Base-by-base conservation (phyloP, 1,284 basidiomycete species). In the Sanghuangporus sanghuang region DNA sequence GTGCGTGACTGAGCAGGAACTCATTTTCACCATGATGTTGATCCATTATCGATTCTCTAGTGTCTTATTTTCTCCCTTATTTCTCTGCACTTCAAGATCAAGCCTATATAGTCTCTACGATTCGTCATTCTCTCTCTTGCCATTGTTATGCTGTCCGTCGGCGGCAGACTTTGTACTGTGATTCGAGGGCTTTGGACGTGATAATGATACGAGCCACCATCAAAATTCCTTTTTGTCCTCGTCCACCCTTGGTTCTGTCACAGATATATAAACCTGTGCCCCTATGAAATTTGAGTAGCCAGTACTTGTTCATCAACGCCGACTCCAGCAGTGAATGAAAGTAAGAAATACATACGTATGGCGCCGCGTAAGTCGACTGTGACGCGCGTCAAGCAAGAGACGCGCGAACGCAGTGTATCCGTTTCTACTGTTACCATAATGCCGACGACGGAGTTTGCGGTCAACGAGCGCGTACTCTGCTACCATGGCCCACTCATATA, bases 31-130 rank as follows among this genome's bases (percentile, higher is more conserved):
- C 18, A 14, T 54, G 11, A n/a, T n/a, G 35, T 36, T 38, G 53
- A n/a, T 16, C 3, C 52, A n/a, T 50, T 6, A 36, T 21, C 42
- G 32, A 48, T 40, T 35, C 23, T 32, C 35, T 52, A 98, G 96
- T 98, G 95, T 76, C 85, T 98, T 67, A 96, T 98, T 69, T 98
- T 98, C 77, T 97, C 96, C 18, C 84, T 99, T 68, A 98, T 98
- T 74, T 94, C 93, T 12, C 84, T 98, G 50, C 95, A 99, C 81
- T 98, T 98, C 89, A 98, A 98, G 81, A 98, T 99, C 84, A 98
- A 99, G 83, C 96, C 96, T 18, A 97, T 95, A 72, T 93, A 85
- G 77, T 32, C 27, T 0, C 27, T 32, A 32, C 5, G 44, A 58
- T 44, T 57, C 36, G 35, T 7, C 16, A n/a, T 21, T 21, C 2